phyloP scores from a whole-genome alignment of 1,284 basidiomycete genomes.

The Irpex sp. region DNA sequence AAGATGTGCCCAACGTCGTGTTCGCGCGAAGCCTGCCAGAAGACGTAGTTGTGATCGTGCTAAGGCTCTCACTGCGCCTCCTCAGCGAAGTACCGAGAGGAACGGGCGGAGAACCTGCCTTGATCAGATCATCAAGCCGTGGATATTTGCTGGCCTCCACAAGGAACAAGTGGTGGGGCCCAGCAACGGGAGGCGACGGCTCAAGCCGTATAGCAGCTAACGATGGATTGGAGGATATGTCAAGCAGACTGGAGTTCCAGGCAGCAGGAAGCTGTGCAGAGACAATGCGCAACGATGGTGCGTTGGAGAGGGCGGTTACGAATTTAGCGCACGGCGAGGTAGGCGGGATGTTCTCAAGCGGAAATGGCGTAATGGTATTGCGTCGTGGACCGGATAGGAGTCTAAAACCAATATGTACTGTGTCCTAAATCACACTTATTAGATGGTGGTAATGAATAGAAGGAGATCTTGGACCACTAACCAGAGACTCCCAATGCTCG shows the following conservation, averaged over 20 bases:
- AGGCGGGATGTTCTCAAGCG: conserved; percentile 27
- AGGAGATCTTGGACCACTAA: conserved; percentile 27
- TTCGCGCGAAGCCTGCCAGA: conserved; percentile 7
- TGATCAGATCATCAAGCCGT: conserved; percentile 26
- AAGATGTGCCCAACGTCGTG: conserved; percentile 3
- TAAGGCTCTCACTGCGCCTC: neutral
- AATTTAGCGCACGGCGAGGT: conserved; percentile 17
- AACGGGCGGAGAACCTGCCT: conserved; percentile 18
- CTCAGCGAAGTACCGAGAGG: neutral
- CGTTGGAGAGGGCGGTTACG: conserved; percentile 21
- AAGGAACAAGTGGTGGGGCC: conserved; percentile 25
- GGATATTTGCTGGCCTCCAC: conserved; percentile 25
- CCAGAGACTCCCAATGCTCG: conserved; percentile 39
- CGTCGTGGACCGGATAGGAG: conserved; percentile 9
- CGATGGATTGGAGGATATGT: conserved; percentile 25
- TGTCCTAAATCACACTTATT: conserved; percentile 30
- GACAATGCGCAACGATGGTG: conserved; percentile 24
- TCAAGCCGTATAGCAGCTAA: conserved; percentile 23
- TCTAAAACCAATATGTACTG: conserved; percentile 44
- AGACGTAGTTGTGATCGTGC: neutral
- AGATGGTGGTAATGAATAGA: conserved; percentile 1
- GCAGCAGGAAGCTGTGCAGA: conserved; percentile 25
- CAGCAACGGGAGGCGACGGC: conserved; percentile 21
- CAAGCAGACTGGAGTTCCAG: conserved; percentile 28
- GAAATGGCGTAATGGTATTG: conserved; percentile 8